These are phyloP conservation scores for Diaporthe vexans DNA, from an alignment of 2,329 filamentous ascomycete genomes.

Conservation along the genomic window DNA sequence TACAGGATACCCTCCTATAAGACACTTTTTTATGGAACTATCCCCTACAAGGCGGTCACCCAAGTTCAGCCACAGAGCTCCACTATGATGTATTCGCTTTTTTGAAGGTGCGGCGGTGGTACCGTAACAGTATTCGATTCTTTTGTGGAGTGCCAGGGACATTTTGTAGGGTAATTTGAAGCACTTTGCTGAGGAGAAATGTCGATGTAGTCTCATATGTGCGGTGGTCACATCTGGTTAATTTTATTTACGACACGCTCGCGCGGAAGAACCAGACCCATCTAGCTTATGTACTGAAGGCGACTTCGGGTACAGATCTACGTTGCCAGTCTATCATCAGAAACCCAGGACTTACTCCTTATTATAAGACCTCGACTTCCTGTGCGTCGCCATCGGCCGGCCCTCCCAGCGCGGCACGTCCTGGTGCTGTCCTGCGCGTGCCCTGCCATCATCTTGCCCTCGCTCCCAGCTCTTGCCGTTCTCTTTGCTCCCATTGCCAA, in stretches of 20 bases:
- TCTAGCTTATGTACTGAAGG: not conserved
- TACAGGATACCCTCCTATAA: no score
- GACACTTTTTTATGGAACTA: no score
- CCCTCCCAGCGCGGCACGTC: conserved; percentile 38
- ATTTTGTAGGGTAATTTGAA: no score
- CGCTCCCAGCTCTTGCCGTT: not conserved
- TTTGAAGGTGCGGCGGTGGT: no score
- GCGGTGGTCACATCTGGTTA: not conserved
- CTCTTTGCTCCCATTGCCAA: not conserved
- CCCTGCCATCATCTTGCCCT: not conserved
- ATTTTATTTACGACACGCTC: not conserved
- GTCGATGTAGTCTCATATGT: no score
- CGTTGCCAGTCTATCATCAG: not conserved
- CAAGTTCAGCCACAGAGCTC: no score
- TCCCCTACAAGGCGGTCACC: no score
- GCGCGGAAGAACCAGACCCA: not conserved
- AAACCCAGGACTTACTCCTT: not conserved
- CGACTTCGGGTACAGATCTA: not conserved
- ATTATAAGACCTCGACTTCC: conserved; percentile 30
- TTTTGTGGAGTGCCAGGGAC: not conserved
- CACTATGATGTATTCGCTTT: no score
- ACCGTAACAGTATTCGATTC: no score
- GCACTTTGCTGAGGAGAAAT: no score
- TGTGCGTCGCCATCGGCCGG: conserved; percentile 36
- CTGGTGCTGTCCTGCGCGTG: not conserved